Percentiles rank a stretch among this genome's conserved stretches.
Conservation (phyloP, 225 moss, liverwort and hornwort species). For the Polytrichum commune region DNA sequence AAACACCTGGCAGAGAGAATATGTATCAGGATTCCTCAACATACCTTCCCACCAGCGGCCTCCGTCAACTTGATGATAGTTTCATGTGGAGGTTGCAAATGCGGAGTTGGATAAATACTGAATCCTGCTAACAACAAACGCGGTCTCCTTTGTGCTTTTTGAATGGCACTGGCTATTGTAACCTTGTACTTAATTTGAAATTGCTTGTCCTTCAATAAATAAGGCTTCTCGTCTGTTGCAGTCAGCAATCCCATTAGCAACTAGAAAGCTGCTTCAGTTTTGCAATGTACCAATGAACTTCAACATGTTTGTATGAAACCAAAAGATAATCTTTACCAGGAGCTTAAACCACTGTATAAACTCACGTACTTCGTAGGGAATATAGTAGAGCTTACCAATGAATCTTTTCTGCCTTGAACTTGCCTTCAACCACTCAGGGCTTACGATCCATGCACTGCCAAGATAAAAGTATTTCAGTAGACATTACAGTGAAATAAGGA, state of each 20-base stretch:
- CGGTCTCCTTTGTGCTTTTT: conserved; percentile 48
- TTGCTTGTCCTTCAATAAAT: conserved; percentile 58
- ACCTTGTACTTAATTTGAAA: conserved; percentile 74
- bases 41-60: conserved; percentile 79
- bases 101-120: conserved; percentile 54
- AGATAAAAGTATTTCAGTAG: no score
- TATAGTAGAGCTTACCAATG: conserved; percentile 44
- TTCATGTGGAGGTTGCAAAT: conserved; percentile 54
- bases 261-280: no score
- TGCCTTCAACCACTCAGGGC: conserved; percentile 81
- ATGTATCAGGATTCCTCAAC: neutral
- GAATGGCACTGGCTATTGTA: conserved; percentile 47
- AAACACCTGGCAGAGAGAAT: no score
- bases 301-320: no score
- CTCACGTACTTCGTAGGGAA: no score
- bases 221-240: conserved; percentile 58
- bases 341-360: no score
- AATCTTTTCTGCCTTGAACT: conserved; percentile 68
- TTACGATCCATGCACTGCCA: conserved; percentile 80
- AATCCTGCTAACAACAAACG: conserved; percentile 58
- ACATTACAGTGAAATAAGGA: no score
- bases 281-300: no score
- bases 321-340: no score
- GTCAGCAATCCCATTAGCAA: no score
- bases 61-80: conserved; percentile 55